A percentile compares a stretch with the other conserved stretches of the same genome.
Evolutionary conservation across 805 yeast species (phyloP).

Genomic region (Ogataea philodendri): DNA sequence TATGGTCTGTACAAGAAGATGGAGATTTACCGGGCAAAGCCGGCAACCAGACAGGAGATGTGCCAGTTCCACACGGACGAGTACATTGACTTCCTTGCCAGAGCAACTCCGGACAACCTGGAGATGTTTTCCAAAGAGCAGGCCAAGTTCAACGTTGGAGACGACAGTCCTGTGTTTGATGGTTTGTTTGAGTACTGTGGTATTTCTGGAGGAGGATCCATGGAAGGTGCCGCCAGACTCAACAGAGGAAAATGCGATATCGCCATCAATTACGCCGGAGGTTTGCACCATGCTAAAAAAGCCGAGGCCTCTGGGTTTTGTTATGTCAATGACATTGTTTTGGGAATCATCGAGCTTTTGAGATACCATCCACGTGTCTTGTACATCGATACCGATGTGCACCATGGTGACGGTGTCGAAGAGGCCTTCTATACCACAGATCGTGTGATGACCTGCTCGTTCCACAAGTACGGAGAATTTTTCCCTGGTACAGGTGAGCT

Average conservation of each 20-base stretch:
- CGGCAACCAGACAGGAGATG: conserved; percentile 98
- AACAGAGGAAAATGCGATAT: conserved; percentile 82
- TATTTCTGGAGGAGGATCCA: conserved; percentile 83
- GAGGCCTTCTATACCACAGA: conserved; percentile 92
- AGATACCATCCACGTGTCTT: conserved; percentile 83
- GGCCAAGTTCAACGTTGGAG: conserved; percentile 92
- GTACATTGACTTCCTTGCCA: conserved; percentile 84
- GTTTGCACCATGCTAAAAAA: conserved; percentile 90
- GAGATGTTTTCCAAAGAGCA: conserved; percentile 86
- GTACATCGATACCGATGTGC: conserved; percentile 87
- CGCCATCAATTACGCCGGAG: conserved; percentile 93
- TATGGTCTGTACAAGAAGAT: conserved; percentile 94
- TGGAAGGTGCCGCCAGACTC: conserved; percentile 86
- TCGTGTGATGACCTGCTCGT: conserved; percentile 85
- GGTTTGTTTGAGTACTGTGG: conserved; percentile 75
- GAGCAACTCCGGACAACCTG: conserved; percentile 90
- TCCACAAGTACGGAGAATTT: conserved; percentile 90
- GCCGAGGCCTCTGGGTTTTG: conserved; percentile 90
- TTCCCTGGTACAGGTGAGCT: conserved; percentile 93
- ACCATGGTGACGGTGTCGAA: conserved; percentile 95
- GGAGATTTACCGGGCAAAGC: conserved; percentile 96
- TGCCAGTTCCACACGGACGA: conserved; percentile 98
- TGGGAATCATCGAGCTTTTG: conserved; percentile 75
- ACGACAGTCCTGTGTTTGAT: conserved; percentile 85
- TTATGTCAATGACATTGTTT: conserved; percentile 84